Evolutionary conservation across 768 basidiomycete genomes (phyloP).

Genomic region (Epithele typhae): DNA sequence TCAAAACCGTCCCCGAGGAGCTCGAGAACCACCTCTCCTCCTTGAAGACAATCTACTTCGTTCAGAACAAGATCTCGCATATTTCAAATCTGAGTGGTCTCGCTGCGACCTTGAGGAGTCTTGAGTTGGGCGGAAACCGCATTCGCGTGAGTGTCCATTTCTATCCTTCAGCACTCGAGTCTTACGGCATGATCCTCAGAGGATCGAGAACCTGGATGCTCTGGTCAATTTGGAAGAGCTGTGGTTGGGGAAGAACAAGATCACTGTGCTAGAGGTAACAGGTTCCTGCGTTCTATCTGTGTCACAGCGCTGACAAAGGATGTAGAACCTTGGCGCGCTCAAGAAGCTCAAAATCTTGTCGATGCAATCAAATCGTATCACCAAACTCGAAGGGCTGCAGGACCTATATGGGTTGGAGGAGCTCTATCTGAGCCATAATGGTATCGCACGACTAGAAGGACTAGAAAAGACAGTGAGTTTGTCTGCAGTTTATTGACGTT

Average conservation of each 20-base stretch:
- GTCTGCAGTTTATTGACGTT: too few species aligned
- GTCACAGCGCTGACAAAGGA: background rate
- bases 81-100: slow-evolving; percentile 63
- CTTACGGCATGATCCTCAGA: slow-evolving; percentile 36
- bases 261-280: slow-evolving; percentile 74
- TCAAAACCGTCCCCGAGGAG: slow-evolving; percentile 64
- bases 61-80: slow-evolving; percentile 90
- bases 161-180: too few species aligned
- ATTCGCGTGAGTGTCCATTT: slow-evolving; percentile 62
- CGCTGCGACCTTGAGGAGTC: slow-evolving; percentile 59
- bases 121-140: slow-evolving; percentile 92
- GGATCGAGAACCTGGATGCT: slow-evolving; percentile 81
- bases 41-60: slow-evolving; percentile 83
- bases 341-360: slow-evolving; percentile 80
- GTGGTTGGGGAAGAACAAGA: slow-evolving; percentile 99
- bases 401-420: slow-evolving; percentile 73
- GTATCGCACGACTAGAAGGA: slow-evolving; percentile 78
- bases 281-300: too few species aligned
- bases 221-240: slow-evolving; percentile 85
- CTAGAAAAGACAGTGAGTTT: slow-evolving; percentile 72
- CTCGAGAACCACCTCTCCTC: slow-evolving; percentile 48
- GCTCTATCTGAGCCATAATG: slow-evolving; percentile 93
- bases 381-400: slow-evolving; percentile 79
- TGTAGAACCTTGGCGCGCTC: slow-evolving; percentile 65
- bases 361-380: slow-evolving; percentile 91